Percentiles rank a stretch among this genome's conserved stretches.
phyloP scores from a whole-genome alignment of 2,329 filamentous ascomycete species.

The Paraphaeosphaeria minitans region DNA sequence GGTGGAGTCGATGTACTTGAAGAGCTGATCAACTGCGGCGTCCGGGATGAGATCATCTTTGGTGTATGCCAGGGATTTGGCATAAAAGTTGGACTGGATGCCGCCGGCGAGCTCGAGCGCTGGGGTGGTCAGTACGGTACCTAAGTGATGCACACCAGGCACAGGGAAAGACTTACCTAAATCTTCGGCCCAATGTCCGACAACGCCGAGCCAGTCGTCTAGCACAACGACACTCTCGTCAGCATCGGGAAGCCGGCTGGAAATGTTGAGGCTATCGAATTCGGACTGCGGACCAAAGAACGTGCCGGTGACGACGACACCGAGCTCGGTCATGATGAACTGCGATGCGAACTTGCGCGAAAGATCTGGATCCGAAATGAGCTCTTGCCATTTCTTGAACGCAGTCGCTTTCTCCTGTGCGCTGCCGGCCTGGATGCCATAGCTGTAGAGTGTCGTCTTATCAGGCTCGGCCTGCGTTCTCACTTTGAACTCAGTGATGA shows the following conservation, averaged over 20 bases:
- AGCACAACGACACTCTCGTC: constrained; percentile 31
- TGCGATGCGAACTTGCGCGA: constrained; percentile 42
- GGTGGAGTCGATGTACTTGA: constrained; percentile 36
- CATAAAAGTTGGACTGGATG: constrained; percentile 41
- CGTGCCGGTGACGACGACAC: constrained; percentile 39
- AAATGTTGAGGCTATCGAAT: constrained; percentile 42
- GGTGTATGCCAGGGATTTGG: constrained; percentile 43
- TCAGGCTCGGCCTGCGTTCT: constrained; percentile 42
- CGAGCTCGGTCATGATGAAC: constrained; percentile 40
- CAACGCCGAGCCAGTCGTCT: constrained; percentile 41
- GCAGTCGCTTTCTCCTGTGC: constrained; percentile 30
- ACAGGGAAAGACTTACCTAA: constrained; percentile 8
- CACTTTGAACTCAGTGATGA: constrained; percentile 49
- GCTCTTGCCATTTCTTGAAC: constrained; percentile 44
- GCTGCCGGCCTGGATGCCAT: constrained; percentile 35
- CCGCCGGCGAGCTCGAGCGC: constrained; percentile 36
- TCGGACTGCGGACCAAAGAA: constrained; percentile 41
- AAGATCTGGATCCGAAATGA: constrained; percentile 39
- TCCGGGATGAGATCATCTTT: constrained; percentile 38
- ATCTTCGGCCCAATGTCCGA: constrained; percentile 42
- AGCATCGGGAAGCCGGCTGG: constrained; percentile 28
- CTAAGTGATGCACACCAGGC: neutral
- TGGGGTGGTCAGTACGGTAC: neutral
- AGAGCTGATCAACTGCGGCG: constrained; percentile 37
- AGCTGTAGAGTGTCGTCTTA: constrained; percentile 40